Percentiles rank a stretch among this genome's conserved stretches.
Evolutionary conservation across 805 yeast species (phyloP).

Genomic region (Ogataea siamensis): DNA sequence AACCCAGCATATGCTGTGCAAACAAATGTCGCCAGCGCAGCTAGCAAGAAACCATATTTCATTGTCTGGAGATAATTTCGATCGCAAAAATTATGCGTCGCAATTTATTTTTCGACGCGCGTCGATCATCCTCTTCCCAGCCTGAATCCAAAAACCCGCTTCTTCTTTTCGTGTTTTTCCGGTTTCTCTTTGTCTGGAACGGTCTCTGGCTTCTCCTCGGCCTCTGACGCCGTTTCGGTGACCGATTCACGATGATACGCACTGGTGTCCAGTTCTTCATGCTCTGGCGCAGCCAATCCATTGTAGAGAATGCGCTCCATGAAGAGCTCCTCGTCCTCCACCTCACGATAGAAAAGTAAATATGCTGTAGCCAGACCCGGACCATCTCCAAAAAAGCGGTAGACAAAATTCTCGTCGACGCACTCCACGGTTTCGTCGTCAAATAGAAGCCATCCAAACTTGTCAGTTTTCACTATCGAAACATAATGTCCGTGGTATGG

Average conservation of each 20-base stretch:
- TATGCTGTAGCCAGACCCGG: conserved; percentile 91
- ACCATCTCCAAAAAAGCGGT: conserved; percentile 83
- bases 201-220: neutral
- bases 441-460: conserved; percentile 84
- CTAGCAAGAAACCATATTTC: conserved; percentile 4
- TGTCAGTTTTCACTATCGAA: conserved; percentile 72
- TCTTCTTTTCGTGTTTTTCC: conserved; percentile 6
- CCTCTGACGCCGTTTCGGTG: neutral
- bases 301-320: conserved; percentile 28
- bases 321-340: conserved; percentile 40
- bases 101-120: conserved; percentile 2
- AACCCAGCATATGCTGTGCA: conserved; percentile 4
- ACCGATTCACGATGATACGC: conserved; percentile 1
- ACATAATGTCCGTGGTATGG: conserved; percentile 98
- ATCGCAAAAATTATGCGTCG: conserved; percentile 3
- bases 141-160: conserved; percentile 11
- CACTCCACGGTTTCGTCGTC: conserved; percentile 95
- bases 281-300: conserved; percentile 27
- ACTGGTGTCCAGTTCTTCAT: conserved; percentile 19
- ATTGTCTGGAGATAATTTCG: conserved; percentile 5
- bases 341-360: conserved; percentile 73
- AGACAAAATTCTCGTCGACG: conserved; percentile 78
- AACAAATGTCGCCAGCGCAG: conserved; percentile 5
- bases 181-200: conserved; percentile 2
- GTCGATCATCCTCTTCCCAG: conserved; percentile 6